Percentiles rank a stretch among this genome's conserved stretches.
phyloP scores from a whole-genome alignment of 2,329 filamentous ascomycete species.

The Verticillium isaacii region DNA sequence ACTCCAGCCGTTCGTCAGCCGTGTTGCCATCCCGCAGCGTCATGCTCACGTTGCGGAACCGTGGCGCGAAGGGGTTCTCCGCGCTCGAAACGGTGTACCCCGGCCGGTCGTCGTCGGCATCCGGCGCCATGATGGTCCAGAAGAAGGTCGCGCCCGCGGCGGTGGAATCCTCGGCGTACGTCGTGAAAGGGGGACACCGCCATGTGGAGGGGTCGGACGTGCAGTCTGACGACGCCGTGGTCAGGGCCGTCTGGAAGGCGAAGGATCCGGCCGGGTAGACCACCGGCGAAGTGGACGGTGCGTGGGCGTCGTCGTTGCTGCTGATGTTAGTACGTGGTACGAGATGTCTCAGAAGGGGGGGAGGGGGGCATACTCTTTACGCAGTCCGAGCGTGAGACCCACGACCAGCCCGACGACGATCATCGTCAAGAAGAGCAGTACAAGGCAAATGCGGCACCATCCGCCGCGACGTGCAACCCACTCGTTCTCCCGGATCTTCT shows the following conservation, averaged over 20 bases:
- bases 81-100: conserved; percentile 51
- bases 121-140: conserved; percentile 51
- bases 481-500: conserved; percentile 6
- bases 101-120: conserved; percentile 26
- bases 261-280: conserved; percentile 60
- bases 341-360: conserved; percentile 1
- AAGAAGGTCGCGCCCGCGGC: conserved; percentile 43
- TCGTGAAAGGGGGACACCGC: conserved; percentile 55
- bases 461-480: conserved; percentile 20
- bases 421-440: conserved; percentile 22
- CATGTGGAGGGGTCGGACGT: conserved; percentile 54
- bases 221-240: conserved; percentile 48
- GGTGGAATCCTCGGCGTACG: conserved; percentile 30
- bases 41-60: conserved; percentile 48
- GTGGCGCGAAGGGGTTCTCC: conserved; percentile 49
- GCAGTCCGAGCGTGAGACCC: conserved; percentile 34
- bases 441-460: conserved; percentile 27
- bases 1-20: conserved; percentile 51
- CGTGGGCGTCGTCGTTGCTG: conserved; percentile 3
- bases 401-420: conserved; percentile 31
- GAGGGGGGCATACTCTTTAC: conserved; percentile 23
- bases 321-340: conserved; percentile 2
- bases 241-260: conserved; percentile 53
- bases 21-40: conserved; percentile 41
- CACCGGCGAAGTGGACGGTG: conserved; percentile 1